Evolutionary conservation across 2,329 filamentous ascomycete species (phyloP), one percentile per base, ranked within the genome.

Genomic region (Trichoderma koningiopsis): DNA sequence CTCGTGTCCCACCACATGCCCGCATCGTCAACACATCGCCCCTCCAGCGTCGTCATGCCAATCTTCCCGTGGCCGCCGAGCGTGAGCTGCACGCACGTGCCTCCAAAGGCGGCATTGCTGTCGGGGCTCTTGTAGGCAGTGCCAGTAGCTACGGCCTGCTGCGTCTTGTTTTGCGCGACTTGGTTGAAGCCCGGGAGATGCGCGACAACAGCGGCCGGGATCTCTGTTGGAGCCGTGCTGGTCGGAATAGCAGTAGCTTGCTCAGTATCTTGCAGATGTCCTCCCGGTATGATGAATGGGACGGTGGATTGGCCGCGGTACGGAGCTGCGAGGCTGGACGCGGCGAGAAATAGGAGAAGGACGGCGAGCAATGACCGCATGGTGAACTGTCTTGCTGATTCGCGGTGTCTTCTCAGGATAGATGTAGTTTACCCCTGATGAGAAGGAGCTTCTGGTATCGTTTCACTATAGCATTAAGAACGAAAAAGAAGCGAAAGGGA

Each of bases 1-100:
- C 59, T 73, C 57, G 76, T 76, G n/a, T 70, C 57, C 74, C 73
- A 76, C 73, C 71, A 72, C 5, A 57, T n/a, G 0, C 71, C 71
- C 27, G 61, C 57, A 2, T 60, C 68, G 37, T 75, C 74, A 7
- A 64, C 57, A 47, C 75, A 77, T 33, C 66, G 52, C 5, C 64
- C 75, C 67, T 72, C 70, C 6, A 76, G 71, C 11, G 69, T 72
- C 47, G 72, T 72, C 56, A 64, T 58, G 19, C 74, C 73, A 19
- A 71, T 53, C 53, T 69, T 70, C 24, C 73, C 73, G 19, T 68
- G 33, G 16, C 73, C 74, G 11, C 68, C 71, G n/a, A 77, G 72
- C 40, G 62, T 70, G n/a, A 75, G n/a, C n/a, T 71, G 60, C 22
- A 55, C 61, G 62, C 75, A 76, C 14, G 65, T 67, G 10, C 68